Evolutionary conservation across 495 filamentous ascomycete species (phyloP).

Genomic region (Aspergillus conjunctus): DNA sequence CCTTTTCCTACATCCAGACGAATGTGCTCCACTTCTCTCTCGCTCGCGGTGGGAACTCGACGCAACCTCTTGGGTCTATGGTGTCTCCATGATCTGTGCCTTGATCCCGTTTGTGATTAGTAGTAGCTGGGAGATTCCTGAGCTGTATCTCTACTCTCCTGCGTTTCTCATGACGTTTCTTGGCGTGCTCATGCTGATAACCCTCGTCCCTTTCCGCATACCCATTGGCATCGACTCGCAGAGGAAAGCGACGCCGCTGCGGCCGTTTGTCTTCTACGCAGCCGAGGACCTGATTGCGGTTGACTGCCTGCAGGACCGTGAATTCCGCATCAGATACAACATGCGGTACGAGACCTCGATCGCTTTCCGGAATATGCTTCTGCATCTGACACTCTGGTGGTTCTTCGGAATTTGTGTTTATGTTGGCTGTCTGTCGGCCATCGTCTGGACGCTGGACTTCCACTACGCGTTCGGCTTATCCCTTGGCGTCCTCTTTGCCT

Average conservation of each 20-base stretch:
- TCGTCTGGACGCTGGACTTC: background rate
- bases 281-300: background rate
- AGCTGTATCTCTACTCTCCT: background rate
- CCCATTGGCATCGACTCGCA: background rate
- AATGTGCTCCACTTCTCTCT: background rate
- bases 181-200: background rate
- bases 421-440: background rate
- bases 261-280: background rate
- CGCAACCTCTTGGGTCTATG: background rate
- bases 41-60: background rate
- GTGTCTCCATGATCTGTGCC: background rate
- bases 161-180: background rate
- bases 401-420: background rate
- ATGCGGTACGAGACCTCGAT: background rate
- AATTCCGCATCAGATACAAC: background rate
- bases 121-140: background rate
- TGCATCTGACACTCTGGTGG: background rate
- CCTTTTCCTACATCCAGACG: background rate
- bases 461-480: background rate
- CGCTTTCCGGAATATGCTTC: background rate
- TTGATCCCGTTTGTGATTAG: background rate
- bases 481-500: background rate
- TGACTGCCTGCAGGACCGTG: background rate
- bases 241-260: background rate
- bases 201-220: background rate